Conservation (phyloP, 176 grass and related monocot genomes). For the Carex parvula region DNA sequence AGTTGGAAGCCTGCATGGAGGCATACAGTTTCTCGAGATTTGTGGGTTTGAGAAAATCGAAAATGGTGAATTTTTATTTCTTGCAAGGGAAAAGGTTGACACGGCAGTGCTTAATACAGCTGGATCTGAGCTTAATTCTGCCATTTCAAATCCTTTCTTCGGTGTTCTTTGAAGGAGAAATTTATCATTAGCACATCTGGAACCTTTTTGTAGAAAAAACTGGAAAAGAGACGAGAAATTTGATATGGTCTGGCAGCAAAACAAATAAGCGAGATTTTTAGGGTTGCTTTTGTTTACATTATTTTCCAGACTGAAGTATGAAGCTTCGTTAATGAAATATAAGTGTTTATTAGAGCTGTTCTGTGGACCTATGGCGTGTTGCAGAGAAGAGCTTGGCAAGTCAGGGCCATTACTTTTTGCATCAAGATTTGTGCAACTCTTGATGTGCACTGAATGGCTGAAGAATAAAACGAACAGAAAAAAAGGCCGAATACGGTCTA, state of each 20-base stretch:
- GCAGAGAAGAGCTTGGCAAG: background rate
- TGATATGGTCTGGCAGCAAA: background rate
- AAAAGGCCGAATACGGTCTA: too few relatives aligned
- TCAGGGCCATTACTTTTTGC: background rate
- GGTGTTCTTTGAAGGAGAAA: constrained; percentile 52
- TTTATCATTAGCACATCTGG: background rate
- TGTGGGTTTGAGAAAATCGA: constrained; percentile 95
- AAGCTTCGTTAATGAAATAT: background rate
- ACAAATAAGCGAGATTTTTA: background rate
- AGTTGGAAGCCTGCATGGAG: constrained; percentile 73
- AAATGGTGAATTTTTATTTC: constrained; percentile 64
- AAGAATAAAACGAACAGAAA: too few relatives aligned
- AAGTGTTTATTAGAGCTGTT: background rate
- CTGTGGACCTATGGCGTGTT: background rate
- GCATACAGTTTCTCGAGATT: constrained; percentile 78
- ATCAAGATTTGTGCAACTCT: background rate
- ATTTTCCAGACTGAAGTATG: background rate
- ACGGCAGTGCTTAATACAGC: constrained; percentile 60
- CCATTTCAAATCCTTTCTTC: constrained; percentile 94
- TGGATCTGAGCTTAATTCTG: constrained; percentile 85
- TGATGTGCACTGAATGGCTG: background rate
- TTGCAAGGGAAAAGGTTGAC: constrained; percentile 78
- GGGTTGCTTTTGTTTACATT: background rate
- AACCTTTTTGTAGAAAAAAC: background rate
- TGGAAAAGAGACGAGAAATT: background rate